A percentile compares a stretch with the other conserved stretches of the same genome.
phyloP scores from a whole-genome alignment of 805 yeast genomes.

The Saccharomycopsis olivae region DNA sequence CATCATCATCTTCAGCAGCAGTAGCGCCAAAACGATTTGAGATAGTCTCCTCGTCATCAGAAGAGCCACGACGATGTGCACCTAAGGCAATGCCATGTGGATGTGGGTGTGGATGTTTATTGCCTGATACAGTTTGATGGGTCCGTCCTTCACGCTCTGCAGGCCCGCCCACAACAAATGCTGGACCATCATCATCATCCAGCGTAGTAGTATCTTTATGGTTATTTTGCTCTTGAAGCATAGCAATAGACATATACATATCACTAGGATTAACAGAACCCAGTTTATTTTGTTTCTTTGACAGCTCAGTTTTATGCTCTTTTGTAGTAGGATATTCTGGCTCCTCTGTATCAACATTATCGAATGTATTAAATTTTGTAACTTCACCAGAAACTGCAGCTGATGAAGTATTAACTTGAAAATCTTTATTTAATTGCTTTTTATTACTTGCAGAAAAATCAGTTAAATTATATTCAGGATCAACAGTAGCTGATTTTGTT shows the following conservation, averaged over 20 bases:
- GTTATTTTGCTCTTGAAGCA: slow-evolving; percentile 49
- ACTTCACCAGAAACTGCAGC: background rate
- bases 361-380: background rate
- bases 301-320: slow-evolving; percentile 22
- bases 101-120: too few species aligned
- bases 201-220: slow-evolving; percentile 14
- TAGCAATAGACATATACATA: slow-evolving; percentile 71
- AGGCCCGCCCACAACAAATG: slow-evolving; percentile 69
- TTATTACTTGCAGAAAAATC: background rate
- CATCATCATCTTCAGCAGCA: too few species aligned
- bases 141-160: slow-evolving; percentile 43
- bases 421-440: background rate
- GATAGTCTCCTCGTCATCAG: too few species aligned
- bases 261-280: slow-evolving; percentile 65
- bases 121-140: too few species aligned
- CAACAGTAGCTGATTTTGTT: background rate
- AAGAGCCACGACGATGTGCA: too few species aligned
- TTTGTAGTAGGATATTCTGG: background rate
- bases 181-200: slow-evolving; percentile 60
- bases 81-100: too few species aligned
- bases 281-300: slow-evolving; percentile 17
- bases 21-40: too few species aligned
- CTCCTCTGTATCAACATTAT: too few species aligned
- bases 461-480: background rate
- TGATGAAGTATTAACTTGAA: background rate